Base-by-base conservation (phyloP, 2,329 filamentous ascomycete species). In the Trichoderma koningii region DNA sequence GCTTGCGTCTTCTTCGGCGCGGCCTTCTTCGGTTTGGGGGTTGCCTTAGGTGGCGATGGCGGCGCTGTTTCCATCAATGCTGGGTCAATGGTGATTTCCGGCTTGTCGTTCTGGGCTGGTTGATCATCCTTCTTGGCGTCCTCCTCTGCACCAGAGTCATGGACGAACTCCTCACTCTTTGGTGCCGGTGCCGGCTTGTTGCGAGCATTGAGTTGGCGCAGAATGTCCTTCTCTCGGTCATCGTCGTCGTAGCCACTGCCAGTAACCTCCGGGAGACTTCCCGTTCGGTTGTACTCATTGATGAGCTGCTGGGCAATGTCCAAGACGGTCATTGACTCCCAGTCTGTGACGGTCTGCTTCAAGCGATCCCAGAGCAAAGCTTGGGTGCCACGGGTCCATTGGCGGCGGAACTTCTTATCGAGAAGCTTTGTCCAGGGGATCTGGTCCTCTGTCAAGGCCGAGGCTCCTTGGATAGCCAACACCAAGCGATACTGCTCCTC, bases 391-490 rank as follows among this genome's bases (percentile, higher is more conserved):
- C 76, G 75, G 52, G 75, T 75, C 74, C 78, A 81, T 38, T 72
- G 75, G n/a, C 69, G 70, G 47, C 79, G 76, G 61, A 78, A 80
- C 6, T 72, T 68, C 45, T 78, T 76, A 62, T 81, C 75, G 6
- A 78, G 76, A 28, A 86, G 71, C 26, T 71, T 75, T 42, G 71
- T 69, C 85, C 85, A 87, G 0, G 79, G 79, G 47, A 87, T 84
- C 53, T 80, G 81, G 9, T 71, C 68, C 59, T 86, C 83, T 1
- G 67, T 73, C 9, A 72, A 69, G 1, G 76, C 80, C 2, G 75
- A 74, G 3, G 76, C 78, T 15, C 77, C 75, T 7, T 78, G 73
- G 42, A 86, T 79, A 2, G 79, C 77, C 42, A 76, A 70, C 0
- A 83, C 72, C 26, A 86, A 70, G 15, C 74, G 72, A 63, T 79